phyloP scores from a whole-genome alignment of 768 basidiomycete species.

The Rhizopogon sp. region DNA sequence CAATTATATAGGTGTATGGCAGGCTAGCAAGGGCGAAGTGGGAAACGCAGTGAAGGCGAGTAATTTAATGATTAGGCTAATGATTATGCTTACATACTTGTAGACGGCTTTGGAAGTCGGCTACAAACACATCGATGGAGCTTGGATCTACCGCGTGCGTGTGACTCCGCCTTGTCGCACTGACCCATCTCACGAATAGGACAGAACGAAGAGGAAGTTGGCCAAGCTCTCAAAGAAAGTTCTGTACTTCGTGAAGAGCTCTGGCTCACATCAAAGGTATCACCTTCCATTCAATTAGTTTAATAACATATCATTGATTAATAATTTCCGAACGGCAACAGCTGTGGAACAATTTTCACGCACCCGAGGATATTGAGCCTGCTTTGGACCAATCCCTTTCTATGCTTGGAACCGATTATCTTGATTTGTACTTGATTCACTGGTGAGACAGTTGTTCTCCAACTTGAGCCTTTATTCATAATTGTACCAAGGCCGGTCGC shows the following conservation, averaged over 20 bases:
- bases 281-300: background rate
- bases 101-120: slow-evolving; percentile 57
- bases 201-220: slow-evolving; percentile 69
- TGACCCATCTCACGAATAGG: background rate
- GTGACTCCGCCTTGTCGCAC: background rate
- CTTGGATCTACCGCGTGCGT: slow-evolving; percentile 62
- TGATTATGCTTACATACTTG: background rate
- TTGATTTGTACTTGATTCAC: slow-evolving; percentile 80
- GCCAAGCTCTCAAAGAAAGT: slow-evolving; percentile 54
- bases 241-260: slow-evolving; percentile 56
- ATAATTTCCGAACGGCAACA: slow-evolving; percentile 13
- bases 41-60: slow-evolving; percentile 60
- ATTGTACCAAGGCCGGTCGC: slow-evolving; percentile 54
- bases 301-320: background rate
- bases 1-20: slow-evolving; percentile 51
- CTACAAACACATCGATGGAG: slow-evolving; percentile 71
- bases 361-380: slow-evolving; percentile 65
- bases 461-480: background rate
- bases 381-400: slow-evolving; percentile 61
- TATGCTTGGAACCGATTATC: slow-evolving; percentile 60
- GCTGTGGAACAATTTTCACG: slow-evolving; percentile 78
- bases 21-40: slow-evolving; percentile 52
- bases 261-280: slow-evolving; percentile 62
- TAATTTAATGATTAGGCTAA: too few relatives aligned
- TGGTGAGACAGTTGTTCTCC: slow-evolving; percentile 40